phyloP scores from a whole-genome alignment of 805 yeast genomes.

The Ogataea nonfermentans region DNA sequence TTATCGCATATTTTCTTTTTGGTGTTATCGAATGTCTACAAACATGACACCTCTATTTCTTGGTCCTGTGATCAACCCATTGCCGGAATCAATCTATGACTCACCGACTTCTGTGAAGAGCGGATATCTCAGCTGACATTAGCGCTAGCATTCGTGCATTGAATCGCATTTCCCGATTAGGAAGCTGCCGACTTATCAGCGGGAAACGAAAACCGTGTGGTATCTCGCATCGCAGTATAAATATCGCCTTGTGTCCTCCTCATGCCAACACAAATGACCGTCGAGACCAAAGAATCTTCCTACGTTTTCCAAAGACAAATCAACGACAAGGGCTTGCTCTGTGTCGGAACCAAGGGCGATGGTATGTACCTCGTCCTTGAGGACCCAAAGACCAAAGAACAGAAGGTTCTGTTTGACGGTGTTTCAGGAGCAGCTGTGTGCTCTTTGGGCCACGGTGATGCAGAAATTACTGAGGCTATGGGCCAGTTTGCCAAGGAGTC shows the following conservation, averaged over 20 bases:
- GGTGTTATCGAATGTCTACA: too few relatives aligned
- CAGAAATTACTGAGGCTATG: slow-evolving; percentile 39
- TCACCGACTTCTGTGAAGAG: too few relatives aligned
- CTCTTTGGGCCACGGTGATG: slow-evolving; percentile 43
- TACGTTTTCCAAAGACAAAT: slow-evolving; percentile 45
- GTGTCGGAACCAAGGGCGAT: slow-evolving; percentile 43
- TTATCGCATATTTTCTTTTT: too few relatives aligned
- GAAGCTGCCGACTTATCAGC: slow-evolving; percentile 13
- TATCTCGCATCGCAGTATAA: too few relatives aligned
- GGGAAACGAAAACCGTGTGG: slow-evolving; percentile 9
- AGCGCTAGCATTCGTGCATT: too few relatives aligned
- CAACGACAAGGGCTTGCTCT: slow-evolving; percentile 37
- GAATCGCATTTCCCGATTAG: slow-evolving; percentile 5
- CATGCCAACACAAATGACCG: slow-evolving; percentile 21
- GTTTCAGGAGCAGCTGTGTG: slow-evolving; percentile 51
- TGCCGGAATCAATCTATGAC: too few relatives aligned
- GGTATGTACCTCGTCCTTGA: slow-evolving; percentile 42
- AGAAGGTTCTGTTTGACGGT: slow-evolving; percentile 38
- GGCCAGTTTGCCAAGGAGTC: slow-evolving; percentile 34
- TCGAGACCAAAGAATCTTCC: slow-evolving; percentile 29
- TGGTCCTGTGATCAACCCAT: too few relatives aligned
- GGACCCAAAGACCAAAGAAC: slow-evolving; percentile 40
- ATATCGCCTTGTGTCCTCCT: too few relatives aligned
- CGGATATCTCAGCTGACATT: background rate
- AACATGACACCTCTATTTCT: too few relatives aligned